Conservation (phyloP, 2,329 filamentous ascomycete genomes). For the Penicillium sp. region DNA sequence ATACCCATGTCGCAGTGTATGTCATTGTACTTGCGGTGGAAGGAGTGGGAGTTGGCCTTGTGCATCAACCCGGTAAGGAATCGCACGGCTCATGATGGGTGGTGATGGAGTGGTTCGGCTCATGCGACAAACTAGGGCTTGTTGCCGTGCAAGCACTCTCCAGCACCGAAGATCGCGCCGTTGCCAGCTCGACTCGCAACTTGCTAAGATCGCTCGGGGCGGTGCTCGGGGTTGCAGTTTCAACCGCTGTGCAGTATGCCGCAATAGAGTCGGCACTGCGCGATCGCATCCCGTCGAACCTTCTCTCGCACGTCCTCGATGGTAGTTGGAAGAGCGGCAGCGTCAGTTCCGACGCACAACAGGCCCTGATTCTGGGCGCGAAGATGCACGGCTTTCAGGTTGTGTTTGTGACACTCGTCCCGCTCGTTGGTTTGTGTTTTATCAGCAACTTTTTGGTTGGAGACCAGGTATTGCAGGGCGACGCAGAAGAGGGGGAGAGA, state of each 20-base stretch:
- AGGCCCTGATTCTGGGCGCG: constrained; percentile 2
- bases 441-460: constrained; percentile 5
- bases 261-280: constrained; percentile 5
- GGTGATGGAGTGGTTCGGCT: not conserved
- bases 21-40: constrained; percentile 7
- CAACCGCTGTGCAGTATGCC: constrained; percentile 6
- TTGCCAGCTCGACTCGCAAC: constrained; percentile 10
- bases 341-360: not conserved
- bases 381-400: constrained; percentile 9
- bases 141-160: constrained; percentile 11
- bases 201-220: constrained; percentile 9
- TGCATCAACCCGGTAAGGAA: constrained; percentile 9
- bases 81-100: not conserved
- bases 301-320: not conserved
- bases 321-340: not conserved
- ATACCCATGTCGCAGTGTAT: constrained; percentile 2
- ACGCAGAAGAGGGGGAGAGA: not conserved
- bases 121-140: not conserved
- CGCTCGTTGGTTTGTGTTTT: constrained; percentile 7
- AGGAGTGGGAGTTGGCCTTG: constrained; percentile 8
- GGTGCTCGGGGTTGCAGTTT: constrained; percentile 10
- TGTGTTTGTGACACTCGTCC: constrained; percentile 8
- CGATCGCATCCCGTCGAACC: not conserved
- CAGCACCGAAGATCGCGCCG: constrained; percentile 7
- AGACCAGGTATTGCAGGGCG: not conserved